Percentiles rank a stretch among this genome's conserved stretches.
These are phyloP conservation scores for Trametes elegans DNA, from an alignment of 768 basidiomycete species.

Conservation along the genomic window DNA sequence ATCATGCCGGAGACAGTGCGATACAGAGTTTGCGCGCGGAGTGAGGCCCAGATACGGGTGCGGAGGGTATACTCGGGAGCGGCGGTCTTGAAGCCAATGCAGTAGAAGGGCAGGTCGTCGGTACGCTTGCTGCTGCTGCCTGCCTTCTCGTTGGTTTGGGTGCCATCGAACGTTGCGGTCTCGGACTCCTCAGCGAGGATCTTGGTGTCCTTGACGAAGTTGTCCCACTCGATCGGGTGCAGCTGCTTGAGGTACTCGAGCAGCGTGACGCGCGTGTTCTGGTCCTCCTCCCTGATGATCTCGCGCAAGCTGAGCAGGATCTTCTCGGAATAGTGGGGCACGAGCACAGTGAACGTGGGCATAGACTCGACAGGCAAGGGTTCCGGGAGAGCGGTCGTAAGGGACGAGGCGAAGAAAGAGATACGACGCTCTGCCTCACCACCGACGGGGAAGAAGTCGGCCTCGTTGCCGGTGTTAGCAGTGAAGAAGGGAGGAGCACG, in stretches of 20 bases:
- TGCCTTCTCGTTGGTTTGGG: conserved; percentile 68
- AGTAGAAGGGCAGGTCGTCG: conserved; percentile 98
- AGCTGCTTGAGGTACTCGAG: conserved; percentile 98
- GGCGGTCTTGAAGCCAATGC: conserved; percentile 98
- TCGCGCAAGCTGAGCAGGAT: conserved; percentile 94
- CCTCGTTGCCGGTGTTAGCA: conserved; percentile 74
- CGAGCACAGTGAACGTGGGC: conserved; percentile 99
- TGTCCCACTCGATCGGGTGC: conserved; percentile 99
- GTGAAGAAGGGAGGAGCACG: conserved; percentile 99
- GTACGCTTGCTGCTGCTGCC: conserved; percentile 48
- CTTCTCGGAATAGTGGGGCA: conserved; percentile 99
- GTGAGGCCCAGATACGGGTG: conserved; percentile 98
- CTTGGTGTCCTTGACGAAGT: conserved; percentile 99
- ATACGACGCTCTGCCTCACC: conserved; percentile 97
- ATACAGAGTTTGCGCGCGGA: conserved; percentile 97
- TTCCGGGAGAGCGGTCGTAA: conserved; percentile 94
- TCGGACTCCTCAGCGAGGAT: conserved; percentile 90
- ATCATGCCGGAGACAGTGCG: conserved; percentile 99
- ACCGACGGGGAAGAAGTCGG: conserved; percentile 89
- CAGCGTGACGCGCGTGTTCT: conserved; percentile 93
- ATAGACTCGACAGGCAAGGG: conserved; percentile 96
- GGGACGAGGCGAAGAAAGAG: conserved; percentile 97
- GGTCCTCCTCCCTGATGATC: conserved; percentile 97
- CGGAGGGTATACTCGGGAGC: conserved; percentile 98
- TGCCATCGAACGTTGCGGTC: conserved; percentile 45